phyloP scores from a whole-genome alignment of 2,329 filamentous ascomycete species.

The Madurella fahalii region DNA sequence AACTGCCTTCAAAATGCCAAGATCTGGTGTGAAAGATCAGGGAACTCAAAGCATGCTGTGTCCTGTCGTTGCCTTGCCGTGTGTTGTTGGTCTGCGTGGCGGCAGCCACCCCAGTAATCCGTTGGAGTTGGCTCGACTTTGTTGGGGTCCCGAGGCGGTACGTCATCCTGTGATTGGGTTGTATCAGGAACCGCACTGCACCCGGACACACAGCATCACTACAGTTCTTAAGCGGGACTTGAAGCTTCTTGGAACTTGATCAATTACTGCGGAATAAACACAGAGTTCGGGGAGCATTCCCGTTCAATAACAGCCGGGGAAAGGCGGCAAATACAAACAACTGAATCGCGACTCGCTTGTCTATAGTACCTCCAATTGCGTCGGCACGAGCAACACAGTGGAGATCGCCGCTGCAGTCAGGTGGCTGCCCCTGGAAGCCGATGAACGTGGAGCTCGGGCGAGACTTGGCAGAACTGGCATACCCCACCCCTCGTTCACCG shows the following conservation, averaged over 20 bases:
- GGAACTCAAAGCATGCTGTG: neutral
- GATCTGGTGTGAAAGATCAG: neutral
- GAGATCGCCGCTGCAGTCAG: no score
- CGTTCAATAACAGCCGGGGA: no score
- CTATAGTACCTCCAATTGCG: no score
- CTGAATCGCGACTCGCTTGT: no score
- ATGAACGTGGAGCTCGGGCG: no score
- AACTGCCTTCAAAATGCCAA: neutral
- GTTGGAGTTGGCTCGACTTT: constrained; percentile 12
- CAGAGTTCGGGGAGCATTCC: no score
- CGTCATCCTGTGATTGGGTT: constrained; percentile 17
- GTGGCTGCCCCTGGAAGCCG: no score
- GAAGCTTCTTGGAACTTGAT: no score
- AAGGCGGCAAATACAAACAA: no score
- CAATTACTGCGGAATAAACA: no score
- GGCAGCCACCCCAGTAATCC: neutral
- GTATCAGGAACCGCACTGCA: constrained; percentile 6
- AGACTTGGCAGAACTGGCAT: neutral
- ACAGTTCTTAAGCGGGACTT: neutral
- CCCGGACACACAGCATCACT: neutral
- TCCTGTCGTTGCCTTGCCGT: constrained; percentile 8
- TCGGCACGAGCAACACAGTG: no score
- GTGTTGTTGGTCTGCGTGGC: constrained; percentile 10
- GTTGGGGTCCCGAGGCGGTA: constrained; percentile 17
- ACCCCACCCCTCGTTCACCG: constrained; percentile 16